Evolutionary conservation across 2,329 filamentous ascomycete species (phyloP).

Genomic region (Akanthomyces dipterigenus): DNA sequence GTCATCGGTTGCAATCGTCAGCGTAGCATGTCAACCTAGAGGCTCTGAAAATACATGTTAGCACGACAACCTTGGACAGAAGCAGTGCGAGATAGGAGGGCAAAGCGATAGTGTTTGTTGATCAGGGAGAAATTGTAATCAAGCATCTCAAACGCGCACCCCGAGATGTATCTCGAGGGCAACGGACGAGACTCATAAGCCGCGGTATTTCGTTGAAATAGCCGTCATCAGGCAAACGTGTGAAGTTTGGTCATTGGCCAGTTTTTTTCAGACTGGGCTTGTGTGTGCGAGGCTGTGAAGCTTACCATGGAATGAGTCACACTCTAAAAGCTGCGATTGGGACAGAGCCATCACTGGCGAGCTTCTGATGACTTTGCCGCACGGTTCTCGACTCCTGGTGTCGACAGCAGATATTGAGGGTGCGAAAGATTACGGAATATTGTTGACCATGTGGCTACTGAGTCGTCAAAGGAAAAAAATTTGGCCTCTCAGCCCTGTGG

Average conservation of each 20-base stretch:
- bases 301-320: not conserved
- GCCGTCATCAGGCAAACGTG: not conserved
- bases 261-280: not conserved
- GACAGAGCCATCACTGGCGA: too few relatives aligned
- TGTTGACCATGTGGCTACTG: too few relatives aligned
- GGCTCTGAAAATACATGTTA: not conserved
- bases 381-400: too few relatives aligned
- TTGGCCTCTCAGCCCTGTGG: too few relatives aligned
- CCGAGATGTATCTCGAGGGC: not conserved
- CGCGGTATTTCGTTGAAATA: conserved; percentile 4
- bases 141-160: not conserved
- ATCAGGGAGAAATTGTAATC: conserved; percentile 6
- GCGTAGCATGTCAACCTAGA: not conserved
- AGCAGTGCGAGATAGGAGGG: not conserved
- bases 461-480: too few relatives aligned
- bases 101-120: not conserved
- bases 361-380: too few relatives aligned
- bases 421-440: too few relatives aligned
- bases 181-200: not conserved
- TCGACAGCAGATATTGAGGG: too few relatives aligned
- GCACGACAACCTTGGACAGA: not conserved
- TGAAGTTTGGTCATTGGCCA: not conserved
- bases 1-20: not conserved
- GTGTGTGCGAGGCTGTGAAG: not conserved
- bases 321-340: too few relatives aligned